Evolutionary conservation across 176 grass and related monocot genomes (phyloP).

Genomic region (Urochloa ruziziensis): DNA sequence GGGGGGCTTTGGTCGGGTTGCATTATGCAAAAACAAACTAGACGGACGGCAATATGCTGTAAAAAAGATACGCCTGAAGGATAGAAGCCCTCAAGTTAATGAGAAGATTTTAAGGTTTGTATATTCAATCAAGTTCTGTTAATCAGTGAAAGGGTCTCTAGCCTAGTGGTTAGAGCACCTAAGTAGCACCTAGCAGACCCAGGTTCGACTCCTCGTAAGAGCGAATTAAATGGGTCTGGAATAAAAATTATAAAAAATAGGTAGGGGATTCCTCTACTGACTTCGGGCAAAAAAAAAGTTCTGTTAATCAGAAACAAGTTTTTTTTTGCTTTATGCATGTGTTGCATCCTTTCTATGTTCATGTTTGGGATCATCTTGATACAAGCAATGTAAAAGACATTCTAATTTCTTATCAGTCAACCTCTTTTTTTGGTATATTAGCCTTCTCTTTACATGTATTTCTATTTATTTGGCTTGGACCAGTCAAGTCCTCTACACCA

Average conservation of each 20-base stretch:
- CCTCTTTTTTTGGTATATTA: constrained; percentile 1
- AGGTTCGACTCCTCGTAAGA: too few relatives aligned
- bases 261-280: too few relatives aligned
- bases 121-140: constrained; percentile 14
- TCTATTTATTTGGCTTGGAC: constrained; percentile 4
- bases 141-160: too few relatives aligned
- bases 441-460: not conserved
- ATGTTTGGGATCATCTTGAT: constrained; percentile 17
- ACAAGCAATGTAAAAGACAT: not conserved
- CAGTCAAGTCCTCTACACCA: not conserved
- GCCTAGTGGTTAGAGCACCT: too few relatives aligned
- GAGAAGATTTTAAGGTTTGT: constrained; percentile 93
- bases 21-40: constrained; percentile 89
- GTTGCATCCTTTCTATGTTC: constrained; percentile 1
- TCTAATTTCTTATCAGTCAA: not conserved
- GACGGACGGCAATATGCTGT: constrained; percentile 98
- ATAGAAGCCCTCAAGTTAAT: constrained; percentile 81
- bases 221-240: too few relatives aligned
- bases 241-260: too few relatives aligned
- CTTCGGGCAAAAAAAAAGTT: too few relatives aligned
- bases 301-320: too few relatives aligned
- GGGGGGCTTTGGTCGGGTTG: constrained; percentile 87
- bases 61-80: constrained; percentile 93
- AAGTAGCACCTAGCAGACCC: too few relatives aligned
- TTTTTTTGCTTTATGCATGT: not conserved